These are phyloP conservation scores for Sugiyamaella neomexicana DNA, from an alignment of 1,139 yeast species.

Conservation along the genomic window DNA sequence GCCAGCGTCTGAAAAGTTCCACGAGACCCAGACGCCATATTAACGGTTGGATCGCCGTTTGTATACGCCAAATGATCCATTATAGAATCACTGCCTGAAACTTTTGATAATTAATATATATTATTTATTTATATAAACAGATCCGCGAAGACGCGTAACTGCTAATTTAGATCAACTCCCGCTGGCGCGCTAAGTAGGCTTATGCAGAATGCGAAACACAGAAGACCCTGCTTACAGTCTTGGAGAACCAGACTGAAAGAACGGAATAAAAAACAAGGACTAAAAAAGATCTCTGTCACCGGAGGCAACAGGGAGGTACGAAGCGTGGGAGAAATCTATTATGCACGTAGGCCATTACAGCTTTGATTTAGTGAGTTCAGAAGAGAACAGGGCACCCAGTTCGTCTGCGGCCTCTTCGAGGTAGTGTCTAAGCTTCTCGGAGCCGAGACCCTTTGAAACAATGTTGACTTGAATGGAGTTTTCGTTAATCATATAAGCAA, in stretches of 20 bases:
- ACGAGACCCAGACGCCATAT: not conserved
- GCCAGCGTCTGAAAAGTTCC: not conserved
- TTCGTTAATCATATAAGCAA: conserved; percentile 88
- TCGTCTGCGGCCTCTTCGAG: conserved; percentile 81
- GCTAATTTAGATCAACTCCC: not conserved
- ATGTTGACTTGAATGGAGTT: conserved; percentile 87
- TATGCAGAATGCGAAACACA: too few species aligned
- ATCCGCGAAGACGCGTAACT: not conserved
- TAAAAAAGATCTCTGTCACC: not conserved
- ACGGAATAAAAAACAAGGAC: too few species aligned
- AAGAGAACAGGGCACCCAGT: conserved; percentile 61
- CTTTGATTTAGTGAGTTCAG: conserved; percentile 40
- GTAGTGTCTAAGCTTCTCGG: conserved; percentile 66
- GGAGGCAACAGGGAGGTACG: conserved; percentile 2
- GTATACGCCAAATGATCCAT: not conserved
- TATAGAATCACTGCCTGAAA: not conserved
- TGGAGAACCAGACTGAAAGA: too few species aligned
- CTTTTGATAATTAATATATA: not conserved
- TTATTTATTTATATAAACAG: not conserved
- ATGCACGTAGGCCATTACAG: conserved; percentile 29
- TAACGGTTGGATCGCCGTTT: not conserved
- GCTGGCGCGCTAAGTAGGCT: not conserved
- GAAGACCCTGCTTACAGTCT: too few species aligned
- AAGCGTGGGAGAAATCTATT: not conserved
- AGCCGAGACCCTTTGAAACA: conserved; percentile 71